These are phyloP conservation scores for Colletotrichum navitas DNA, from an alignment of 2,329 filamentous ascomycete genomes.

Conservation along the genomic window DNA sequence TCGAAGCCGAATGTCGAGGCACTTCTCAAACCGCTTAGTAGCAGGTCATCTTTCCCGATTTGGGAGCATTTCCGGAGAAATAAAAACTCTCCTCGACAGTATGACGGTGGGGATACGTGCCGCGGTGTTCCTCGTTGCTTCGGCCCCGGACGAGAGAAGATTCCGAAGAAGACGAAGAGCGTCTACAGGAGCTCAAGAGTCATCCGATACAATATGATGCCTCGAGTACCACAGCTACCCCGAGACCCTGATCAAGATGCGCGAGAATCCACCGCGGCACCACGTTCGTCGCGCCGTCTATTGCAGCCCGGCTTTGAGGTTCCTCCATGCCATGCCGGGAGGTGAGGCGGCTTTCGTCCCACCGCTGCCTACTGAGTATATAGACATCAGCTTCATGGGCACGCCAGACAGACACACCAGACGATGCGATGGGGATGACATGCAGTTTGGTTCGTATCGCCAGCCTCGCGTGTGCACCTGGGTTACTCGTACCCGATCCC, in stretches of 20 bases:
- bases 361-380: too few species aligned
- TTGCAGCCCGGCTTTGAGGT: too few species aligned
- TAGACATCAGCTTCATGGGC: background rate
- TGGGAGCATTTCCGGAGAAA: conserved; percentile 8
- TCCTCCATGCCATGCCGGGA: background rate
- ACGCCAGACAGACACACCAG: conserved; percentile 15
- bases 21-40: background rate
- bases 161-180: background rate
- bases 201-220: background rate
- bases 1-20: conserved; percentile 18
- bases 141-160: conserved; percentile 18
- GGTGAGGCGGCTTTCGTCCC: background rate
- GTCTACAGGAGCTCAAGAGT: background rate
- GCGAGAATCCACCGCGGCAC: background rate
- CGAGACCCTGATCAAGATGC: background rate
- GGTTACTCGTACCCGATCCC: conserved; percentile 1
- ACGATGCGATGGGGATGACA: background rate
- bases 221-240: background rate
- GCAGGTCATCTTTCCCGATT: background rate
- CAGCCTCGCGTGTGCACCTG: conserved; percentile 12
- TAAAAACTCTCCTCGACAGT: too few species aligned
- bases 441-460: conserved; percentile 23
- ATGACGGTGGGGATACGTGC: conserved; percentile 1
- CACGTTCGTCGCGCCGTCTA: background rate
- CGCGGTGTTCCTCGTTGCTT: conserved; percentile 18